Evolutionary conservation across 106 monocot genomes (phyloP).

Genomic region (Acorus gramineus): DNA sequence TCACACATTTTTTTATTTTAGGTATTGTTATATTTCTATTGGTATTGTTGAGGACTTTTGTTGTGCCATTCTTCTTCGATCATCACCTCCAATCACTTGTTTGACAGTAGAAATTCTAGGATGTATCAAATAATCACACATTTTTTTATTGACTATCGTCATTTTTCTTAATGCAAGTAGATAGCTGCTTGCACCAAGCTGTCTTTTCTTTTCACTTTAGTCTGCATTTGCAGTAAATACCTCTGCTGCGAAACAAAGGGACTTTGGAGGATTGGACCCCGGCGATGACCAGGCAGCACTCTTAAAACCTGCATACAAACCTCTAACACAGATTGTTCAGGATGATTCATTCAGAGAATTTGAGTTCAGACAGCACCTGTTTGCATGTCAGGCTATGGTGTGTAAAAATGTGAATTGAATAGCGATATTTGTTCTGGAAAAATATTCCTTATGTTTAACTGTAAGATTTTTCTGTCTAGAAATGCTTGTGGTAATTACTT

Average conservation of each 20-base stretch:
- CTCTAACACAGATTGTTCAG: constrained; percentile 69
- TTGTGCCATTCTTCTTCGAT: no score
- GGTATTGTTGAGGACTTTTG: no score
- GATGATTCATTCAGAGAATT: constrained; percentile 96
- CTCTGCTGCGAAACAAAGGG: constrained; percentile 55
- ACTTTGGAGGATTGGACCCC: constrained; percentile 87
- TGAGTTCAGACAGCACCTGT: constrained; percentile 92
- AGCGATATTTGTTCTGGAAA: no score
- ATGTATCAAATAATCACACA: no score
- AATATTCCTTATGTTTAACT: background rate
- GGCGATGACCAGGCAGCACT: constrained; percentile 95
- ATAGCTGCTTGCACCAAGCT: background rate
- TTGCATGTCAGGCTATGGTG: constrained; percentile 92
- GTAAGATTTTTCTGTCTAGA: background rate
- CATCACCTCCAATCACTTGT: no score
- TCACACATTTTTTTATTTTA: background rate
- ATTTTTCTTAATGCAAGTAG: background rate
- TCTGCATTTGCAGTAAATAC: constrained; percentile 56
- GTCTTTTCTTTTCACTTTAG: constrained; percentile 5
- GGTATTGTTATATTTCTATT: no score
- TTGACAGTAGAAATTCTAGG: no score
- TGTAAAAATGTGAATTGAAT: background rate
- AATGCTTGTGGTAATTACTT: no score
- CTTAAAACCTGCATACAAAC: constrained; percentile 65
- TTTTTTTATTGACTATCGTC: background rate